Evolutionary conservation across 2,329 filamentous ascomycete genomes (phyloP).

Genomic region (Balansia obtecta): DNA sequence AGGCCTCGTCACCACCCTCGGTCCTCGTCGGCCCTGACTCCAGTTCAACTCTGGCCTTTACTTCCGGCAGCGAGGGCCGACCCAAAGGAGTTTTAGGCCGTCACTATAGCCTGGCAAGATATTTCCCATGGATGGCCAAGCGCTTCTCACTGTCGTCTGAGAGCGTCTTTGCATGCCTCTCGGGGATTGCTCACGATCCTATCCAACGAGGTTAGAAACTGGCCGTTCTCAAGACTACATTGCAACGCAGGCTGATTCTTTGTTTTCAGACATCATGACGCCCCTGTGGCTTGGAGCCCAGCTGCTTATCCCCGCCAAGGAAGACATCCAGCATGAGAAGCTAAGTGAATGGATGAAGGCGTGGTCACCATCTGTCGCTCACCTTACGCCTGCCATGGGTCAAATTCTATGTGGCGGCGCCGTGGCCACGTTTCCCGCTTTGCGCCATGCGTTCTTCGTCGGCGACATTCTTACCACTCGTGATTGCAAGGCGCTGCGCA

Average conservation of each 20-base stretch:
- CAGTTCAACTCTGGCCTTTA: too few species aligned
- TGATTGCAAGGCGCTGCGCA: constrained; percentile 61
- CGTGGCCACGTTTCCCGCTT: constrained; percentile 58
- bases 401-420: constrained; percentile 86
- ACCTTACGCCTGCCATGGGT: constrained; percentile 66
- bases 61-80: too few species aligned
- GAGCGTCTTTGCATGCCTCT: too few species aligned
- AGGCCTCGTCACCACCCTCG: too few species aligned
- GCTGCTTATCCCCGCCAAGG: constrained; percentile 64
- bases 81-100: too few species aligned
- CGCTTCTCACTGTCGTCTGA: constrained; percentile 8
- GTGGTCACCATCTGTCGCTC: too few species aligned
- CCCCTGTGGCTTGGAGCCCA: constrained; percentile 77
- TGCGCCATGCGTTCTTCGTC: constrained; percentile 80
- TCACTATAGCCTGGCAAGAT: too few species aligned
- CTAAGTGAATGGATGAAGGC: constrained; percentile 55
- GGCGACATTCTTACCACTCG: constrained; percentile 79
- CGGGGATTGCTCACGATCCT: too few species aligned
- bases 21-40: too few species aligned
- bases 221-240: background rate
- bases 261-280: constrained; percentile 60
- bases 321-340: constrained; percentile 75
- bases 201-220: constrained; percentile 41
- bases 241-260: background rate
- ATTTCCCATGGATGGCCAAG: too few species aligned